Evolutionary conservation across 805 yeast genomes (phyloP).

Genomic region (Yarrowia alimentaria): DNA sequence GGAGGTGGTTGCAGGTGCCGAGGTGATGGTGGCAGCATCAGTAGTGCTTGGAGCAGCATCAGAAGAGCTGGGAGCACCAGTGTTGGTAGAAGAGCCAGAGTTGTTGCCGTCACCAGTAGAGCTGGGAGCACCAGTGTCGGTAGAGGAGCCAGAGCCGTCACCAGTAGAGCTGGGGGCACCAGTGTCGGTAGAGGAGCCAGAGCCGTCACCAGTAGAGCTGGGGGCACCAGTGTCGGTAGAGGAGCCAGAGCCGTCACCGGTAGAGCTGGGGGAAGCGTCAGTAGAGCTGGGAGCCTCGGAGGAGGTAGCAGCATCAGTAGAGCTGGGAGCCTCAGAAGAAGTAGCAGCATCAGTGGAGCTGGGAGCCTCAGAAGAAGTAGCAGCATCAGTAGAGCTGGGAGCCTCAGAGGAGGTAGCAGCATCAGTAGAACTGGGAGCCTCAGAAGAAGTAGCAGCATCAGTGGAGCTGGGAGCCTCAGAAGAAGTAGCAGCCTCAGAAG

Average conservation of each 20-base stretch:
- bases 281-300: not conserved
- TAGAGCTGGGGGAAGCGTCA: not conserved
- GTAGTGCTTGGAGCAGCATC: no score
- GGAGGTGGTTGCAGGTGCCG: not conserved
- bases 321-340: no score
- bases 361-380: no score
- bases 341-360: no score
- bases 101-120: not conserved
- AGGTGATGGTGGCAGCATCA: constrained; percentile 1
- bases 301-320: no score
- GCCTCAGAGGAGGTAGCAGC: no score
- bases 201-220: no score
- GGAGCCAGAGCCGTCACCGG: not conserved
- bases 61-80: constrained; percentile 6
- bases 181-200: not conserved
- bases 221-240: not conserved
- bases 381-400: no score
- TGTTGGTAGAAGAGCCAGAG: not conserved
- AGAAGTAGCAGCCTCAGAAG: not conserved
- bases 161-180: not conserved
- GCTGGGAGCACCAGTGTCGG: not conserved
- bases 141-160: not conserved
- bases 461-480: not conserved
- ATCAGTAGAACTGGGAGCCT: no score
- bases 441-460: no score